Evolutionary conservation across 306 rosid species (phyloP).

Genomic region (Quercus variabilis): DNA sequence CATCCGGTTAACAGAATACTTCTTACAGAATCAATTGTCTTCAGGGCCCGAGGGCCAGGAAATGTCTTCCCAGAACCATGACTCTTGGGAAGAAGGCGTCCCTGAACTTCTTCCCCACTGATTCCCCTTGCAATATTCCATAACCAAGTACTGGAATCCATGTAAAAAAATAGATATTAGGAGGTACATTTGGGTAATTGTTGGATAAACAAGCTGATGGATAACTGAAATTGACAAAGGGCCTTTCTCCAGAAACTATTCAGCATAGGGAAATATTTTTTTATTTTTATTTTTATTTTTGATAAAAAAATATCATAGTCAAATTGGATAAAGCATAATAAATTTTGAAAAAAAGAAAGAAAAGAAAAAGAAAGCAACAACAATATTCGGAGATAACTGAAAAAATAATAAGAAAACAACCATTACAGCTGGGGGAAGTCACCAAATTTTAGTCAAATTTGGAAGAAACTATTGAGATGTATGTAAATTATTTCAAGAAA

Average conservation of each 20-base stretch:
- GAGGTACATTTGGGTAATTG: conserved; percentile 21
- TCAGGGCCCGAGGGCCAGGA: conserved; percentile 88
- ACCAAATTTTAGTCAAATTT: not conserved
- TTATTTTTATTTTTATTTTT: no score
- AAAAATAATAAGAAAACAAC: not conserved
- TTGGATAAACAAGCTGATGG: conserved; percentile 7
- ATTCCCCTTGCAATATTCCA: conserved; percentile 96
- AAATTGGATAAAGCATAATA: not conserved
- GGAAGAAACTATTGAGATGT: not conserved
- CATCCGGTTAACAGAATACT: conserved; percentile 15
- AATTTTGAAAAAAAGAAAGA: not conserved
- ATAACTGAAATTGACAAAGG: not conserved
- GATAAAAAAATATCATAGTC: not conserved
- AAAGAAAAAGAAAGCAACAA: no score
- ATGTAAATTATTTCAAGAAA: not conserved
- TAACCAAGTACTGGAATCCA: conserved; percentile 79
- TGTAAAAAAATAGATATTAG: conserved; percentile 30
- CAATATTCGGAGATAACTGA: no score
- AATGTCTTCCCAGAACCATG: conserved; percentile 98
- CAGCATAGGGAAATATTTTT: not conserved
- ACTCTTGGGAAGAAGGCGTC: conserved; percentile 89
- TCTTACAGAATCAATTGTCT: conserved; percentile 68
- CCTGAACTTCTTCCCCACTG: conserved; percentile 88
- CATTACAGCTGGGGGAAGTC: not conserved
- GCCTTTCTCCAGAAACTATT: not conserved